phyloP scores from a whole-genome alignment of 2,329 filamentous ascomycete genomes.

The Aspergillus fumigatus region DNA sequence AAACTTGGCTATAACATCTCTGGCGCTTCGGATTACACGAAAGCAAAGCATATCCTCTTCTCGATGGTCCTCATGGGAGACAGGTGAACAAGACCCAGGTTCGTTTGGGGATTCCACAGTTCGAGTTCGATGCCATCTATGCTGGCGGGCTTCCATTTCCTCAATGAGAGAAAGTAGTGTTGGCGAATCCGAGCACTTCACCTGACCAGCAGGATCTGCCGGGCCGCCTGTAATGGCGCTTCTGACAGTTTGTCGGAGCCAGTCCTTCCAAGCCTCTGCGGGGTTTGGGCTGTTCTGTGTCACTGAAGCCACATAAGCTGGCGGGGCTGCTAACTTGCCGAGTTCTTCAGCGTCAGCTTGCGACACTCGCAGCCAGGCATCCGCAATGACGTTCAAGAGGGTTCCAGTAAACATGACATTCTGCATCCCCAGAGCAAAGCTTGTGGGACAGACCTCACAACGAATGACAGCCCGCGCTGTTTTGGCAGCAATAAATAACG shows the following conservation, averaged over 20 bases:
- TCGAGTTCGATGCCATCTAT: constrained; percentile 34
- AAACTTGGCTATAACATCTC: constrained; percentile 31
- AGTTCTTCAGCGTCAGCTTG: constrained; percentile 34
- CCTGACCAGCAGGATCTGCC: constrained; percentile 18
- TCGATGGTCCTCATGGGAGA: not conserved
- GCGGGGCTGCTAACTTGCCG: constrained; percentile 30
- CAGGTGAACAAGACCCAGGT: not conserved
- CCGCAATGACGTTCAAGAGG: constrained; percentile 41
- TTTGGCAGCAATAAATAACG: constrained; percentile 39
- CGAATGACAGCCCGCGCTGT: constrained; percentile 40
- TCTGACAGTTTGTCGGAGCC: constrained; percentile 36
- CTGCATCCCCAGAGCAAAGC: constrained; percentile 39
- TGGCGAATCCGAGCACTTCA: constrained; percentile 29
- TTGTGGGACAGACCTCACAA: constrained; percentile 39
- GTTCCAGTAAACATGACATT: constrained; percentile 46
- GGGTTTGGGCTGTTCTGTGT: constrained; percentile 23
- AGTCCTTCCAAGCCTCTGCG: constrained; percentile 31
- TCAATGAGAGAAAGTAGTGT: constrained; percentile 35
- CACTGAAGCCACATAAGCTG: constrained; percentile 25
- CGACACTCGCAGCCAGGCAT: constrained; percentile 41
- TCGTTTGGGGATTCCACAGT: not conserved
- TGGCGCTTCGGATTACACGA: constrained; percentile 31
- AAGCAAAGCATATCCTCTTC: constrained; percentile 32
- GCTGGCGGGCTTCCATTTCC: constrained; percentile 41
- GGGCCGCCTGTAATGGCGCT: constrained; percentile 32